Base-by-base conservation (phyloP, 2,329 filamentous ascomycete genomes). In the Fusarium secorum region DNA sequence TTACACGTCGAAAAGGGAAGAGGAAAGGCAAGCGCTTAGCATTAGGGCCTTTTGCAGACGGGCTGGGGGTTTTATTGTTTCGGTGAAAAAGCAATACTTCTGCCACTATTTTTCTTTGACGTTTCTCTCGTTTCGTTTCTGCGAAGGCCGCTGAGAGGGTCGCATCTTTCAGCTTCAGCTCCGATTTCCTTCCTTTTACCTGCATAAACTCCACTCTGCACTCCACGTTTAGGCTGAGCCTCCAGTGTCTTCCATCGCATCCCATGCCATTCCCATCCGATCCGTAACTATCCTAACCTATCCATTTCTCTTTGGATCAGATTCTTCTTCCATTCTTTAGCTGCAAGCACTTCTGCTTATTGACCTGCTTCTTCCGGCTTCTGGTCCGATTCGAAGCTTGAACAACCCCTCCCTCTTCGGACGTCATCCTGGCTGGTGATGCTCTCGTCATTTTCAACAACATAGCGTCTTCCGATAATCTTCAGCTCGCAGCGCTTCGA, bases 171-270 rank as follows among this genome's bases (percentile, higher is more conserved):
- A 68, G 53, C 67, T 67, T 42, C 51, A 67, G 51, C 36, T 56
- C 51, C 24, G 38, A 44, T 56, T 51, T 39, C 61, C 39, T 28
- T 52, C 45, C 48, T 54, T 63, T 71, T 65, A 71, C 68, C 64
- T 71, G 68, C 68, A 71, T 71, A 71, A 56, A 60, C 68, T 71
- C 68, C 68, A 71, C 68, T 65, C 68, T 68, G 56, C 63, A 67
- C 64, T 67, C 64, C 64, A 68, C 64, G 64, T 67, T 63, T 51
- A 33, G 61, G 63, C 53, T 60, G 68, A 60, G 64, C 44, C 60
- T 69, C 57, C 30, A 52, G 48, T 52, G 48, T 52, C 48, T 39
- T 52, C 48, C 48, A 52, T 52, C 32, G n/a, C 46, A 33, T 49
- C 45, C 48, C 48, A 51, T 51, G 22, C 32, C 51, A 65, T 55